Percentiles rank a stretch among this genome's conserved stretches.
Evolutionary conservation across 2,329 filamentous ascomycete species (phyloP).

Genomic region (Microsporum audouinii): DNA sequence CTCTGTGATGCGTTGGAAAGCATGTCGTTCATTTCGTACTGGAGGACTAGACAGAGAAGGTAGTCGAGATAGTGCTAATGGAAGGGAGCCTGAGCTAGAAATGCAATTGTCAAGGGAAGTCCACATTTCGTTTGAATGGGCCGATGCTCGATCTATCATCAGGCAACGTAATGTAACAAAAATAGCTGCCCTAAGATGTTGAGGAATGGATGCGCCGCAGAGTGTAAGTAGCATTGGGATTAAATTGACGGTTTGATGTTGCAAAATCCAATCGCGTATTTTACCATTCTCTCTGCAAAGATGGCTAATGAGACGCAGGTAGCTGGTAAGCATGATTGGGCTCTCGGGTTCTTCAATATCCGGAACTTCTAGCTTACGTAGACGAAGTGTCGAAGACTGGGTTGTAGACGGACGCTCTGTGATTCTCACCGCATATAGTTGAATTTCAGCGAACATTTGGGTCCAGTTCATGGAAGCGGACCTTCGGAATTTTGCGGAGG

Average conservation of each 20-base stretch:
- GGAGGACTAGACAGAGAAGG: conserved; percentile 33
- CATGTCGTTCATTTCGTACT: conserved; percentile 43
- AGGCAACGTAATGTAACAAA: conserved; percentile 69
- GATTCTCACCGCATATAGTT: conserved; percentile 69
- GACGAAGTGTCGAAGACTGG: conserved; percentile 45
- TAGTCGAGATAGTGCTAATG: conserved; percentile 37
- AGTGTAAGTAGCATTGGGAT: conserved; percentile 66
- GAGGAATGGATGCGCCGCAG: conserved; percentile 63
- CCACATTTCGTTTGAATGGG: conserved; percentile 68
- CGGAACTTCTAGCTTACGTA: conserved; percentile 51
- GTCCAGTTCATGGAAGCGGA: conserved; percentile 80
- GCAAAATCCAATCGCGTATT: conserved; percentile 63
- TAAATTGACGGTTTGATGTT: conserved; percentile 55
- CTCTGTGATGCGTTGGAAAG: conserved; percentile 61
- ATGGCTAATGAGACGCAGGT: conserved; percentile 76
- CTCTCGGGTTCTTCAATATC: conserved; percentile 83
- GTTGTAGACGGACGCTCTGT: conserved; percentile 55
- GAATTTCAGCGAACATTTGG: conserved; percentile 83
- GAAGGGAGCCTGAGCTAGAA: conserved; percentile 39
- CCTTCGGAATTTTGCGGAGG: conserved; percentile 66
- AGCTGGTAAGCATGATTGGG: conserved; percentile 92
- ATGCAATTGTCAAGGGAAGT: conserved; percentile 67
- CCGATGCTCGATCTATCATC: conserved; percentile 58
- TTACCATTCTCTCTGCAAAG: conserved; percentile 61
- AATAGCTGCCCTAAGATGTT: conserved; percentile 68